These are phyloP conservation scores for Cronartium ribicola DNA, from an alignment of 1,284 basidiomycete species.

Conservation along the genomic window DNA sequence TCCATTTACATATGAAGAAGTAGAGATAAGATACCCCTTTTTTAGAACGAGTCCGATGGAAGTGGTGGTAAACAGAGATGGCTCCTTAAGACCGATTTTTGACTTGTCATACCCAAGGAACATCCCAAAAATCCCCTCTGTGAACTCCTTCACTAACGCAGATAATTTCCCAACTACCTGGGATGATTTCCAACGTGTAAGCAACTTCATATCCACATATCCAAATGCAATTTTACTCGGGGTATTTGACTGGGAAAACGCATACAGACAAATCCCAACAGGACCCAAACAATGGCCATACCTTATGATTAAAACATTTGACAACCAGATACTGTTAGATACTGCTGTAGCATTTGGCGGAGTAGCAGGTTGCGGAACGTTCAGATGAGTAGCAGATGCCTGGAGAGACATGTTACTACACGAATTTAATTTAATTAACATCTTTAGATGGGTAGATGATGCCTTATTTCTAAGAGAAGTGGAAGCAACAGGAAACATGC, in stretches of 20 bases:
- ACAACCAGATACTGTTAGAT: neutral
- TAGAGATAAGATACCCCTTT: neutral
- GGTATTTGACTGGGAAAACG: slow-evolving; percentile 24
- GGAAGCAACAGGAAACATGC: neutral
- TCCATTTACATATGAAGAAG: slow-evolving; percentile 6
- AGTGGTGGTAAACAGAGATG: neutral
- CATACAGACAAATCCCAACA: slow-evolving; percentile 13
- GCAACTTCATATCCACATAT: neutral
- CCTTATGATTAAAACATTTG: neutral
- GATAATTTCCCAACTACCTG: neutral
- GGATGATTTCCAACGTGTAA: slow-evolving; percentile 1
- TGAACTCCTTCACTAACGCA: slow-evolving; percentile 3
- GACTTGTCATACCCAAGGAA: neutral
- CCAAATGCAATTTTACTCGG: too few species aligned
- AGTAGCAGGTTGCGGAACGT: slow-evolving; percentile 2
- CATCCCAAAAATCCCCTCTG: neutral
- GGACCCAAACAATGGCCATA: neutral
- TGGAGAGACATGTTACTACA: neutral
- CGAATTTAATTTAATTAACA: neutral
- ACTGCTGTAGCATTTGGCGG: neutral
- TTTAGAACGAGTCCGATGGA: slow-evolving; percentile 11
- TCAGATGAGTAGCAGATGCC: neutral
- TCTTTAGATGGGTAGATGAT: neutral
- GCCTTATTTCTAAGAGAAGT: neutral
- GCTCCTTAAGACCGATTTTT: neutral